Percentiles rank a stretch among this genome's conserved stretches.
Evolutionary conservation across 148 eudicot species (phyloP).

Genomic region (Fagopyrum esculentum): DNA sequence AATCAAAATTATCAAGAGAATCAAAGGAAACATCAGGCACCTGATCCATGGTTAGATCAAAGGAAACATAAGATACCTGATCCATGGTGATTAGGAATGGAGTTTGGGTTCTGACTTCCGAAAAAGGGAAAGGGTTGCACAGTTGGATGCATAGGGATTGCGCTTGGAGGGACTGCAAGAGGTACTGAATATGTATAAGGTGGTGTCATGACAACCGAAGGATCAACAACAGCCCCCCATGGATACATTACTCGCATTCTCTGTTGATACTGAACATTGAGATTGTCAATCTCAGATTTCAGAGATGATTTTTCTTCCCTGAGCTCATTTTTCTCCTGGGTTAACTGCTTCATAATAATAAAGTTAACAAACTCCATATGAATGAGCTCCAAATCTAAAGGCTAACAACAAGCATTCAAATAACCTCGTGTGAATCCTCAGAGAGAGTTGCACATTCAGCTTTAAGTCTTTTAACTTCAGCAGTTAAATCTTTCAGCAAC

Average conservation of each 20-base stretch:
- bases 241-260: constrained; percentile 44
- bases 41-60: constrained; percentile 12
- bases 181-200: constrained; percentile 48
- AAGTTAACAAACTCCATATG: constrained; percentile 13
- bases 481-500: constrained; percentile 47
- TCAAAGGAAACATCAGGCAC: background rate
- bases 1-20: constrained; percentile 5
- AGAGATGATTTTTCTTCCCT: constrained; percentile 57
- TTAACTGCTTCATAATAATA: constrained; percentile 30
- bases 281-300: constrained; percentile 53
- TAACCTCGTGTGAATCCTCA: constrained; percentile 64
- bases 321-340: constrained; percentile 67
- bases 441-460: constrained; percentile 44
- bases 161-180: constrained; percentile 36
- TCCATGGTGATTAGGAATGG: constrained; percentile 28
- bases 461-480: constrained; percentile 52
- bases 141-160: constrained; percentile 51
- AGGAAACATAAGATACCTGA: too few relatives aligned
- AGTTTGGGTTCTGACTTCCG: constrained; percentile 38
- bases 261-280: constrained; percentile 51
- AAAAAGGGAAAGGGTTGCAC: constrained; percentile 50
- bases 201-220: constrained; percentile 49
- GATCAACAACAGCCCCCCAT: constrained; percentile 56
- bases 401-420: background rate
- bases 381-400: constrained; percentile 9